Percentiles rank a stretch among this genome's conserved stretches.
These are phyloP conservation scores for Tillandsia fasciculata DNA, from an alignment of 176 grass and related monocot genomes.

Conservation along the genomic window DNA sequence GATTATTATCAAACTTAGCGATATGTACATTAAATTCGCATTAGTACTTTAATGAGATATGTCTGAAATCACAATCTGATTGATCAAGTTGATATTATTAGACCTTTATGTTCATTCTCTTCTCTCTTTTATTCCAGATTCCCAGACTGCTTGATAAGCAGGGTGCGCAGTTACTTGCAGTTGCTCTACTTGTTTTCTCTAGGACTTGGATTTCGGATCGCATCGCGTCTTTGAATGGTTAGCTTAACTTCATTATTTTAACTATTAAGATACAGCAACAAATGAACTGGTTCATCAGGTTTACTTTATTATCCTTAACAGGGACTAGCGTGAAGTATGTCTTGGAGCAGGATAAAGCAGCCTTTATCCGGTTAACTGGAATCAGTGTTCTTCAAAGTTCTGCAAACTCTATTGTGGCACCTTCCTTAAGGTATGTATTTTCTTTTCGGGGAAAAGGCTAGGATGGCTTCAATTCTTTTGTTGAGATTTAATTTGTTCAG, in stretches of 20 bases:
- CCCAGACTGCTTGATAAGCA: slow-evolving; percentile 90
- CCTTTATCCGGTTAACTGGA: slow-evolving; percentile 83
- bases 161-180: slow-evolving; percentile 84
- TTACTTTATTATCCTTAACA: slow-evolving; percentile 30
- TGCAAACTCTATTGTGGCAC: slow-evolving; percentile 93
- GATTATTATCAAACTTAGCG: not conserved
- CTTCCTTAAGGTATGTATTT: slow-evolving; percentile 60
- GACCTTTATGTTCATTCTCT: slow-evolving; percentile 26
- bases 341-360: slow-evolving; percentile 88
- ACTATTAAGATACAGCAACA: slow-evolving; percentile 16
- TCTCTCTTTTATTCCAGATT: slow-evolving; percentile 44
- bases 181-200: slow-evolving; percentile 85
- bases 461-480: too few species aligned
- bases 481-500: too few species aligned
- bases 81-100: not conserved
- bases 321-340: slow-evolving; percentile 98
- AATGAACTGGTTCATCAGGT: slow-evolving; percentile 29
- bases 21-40: not conserved
- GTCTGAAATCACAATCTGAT: slow-evolving; percentile 4
- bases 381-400: slow-evolving; percentile 93
- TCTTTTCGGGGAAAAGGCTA: not conserved
- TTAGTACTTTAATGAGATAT: not conserved
- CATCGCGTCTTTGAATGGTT: slow-evolving; percentile 96
- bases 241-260: slow-evolving; percentile 15
- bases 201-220: slow-evolving; percentile 96